Evolutionary conservation across 352 stramenopile species (phyloP).

Genomic region (Phytophthora sp.): DNA sequence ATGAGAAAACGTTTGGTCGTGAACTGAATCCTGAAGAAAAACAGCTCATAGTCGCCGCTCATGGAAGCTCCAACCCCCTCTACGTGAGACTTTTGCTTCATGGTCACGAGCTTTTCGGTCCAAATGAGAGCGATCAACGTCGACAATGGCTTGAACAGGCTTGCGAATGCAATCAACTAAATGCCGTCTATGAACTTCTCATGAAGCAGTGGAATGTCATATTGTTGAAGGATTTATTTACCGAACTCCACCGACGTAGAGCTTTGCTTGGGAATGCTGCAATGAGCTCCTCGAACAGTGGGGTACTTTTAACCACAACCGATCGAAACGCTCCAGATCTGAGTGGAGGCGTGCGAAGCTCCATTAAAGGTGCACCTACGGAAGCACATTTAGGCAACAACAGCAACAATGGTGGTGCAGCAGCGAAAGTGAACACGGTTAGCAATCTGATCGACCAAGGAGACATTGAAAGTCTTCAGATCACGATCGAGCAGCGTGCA

Average conservation of each 20-base stretch:
- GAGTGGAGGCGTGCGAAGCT: constrained; percentile 5
- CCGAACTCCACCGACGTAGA: constrained; percentile 43
- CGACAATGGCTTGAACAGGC: constrained; percentile 55
- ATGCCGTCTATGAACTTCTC: constrained; percentile 64
- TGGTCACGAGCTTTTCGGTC: constrained; percentile 59
- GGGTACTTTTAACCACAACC: not conserved
- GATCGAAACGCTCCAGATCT: constrained; percentile 8
- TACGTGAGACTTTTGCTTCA: constrained; percentile 71
- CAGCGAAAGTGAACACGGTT: constrained; percentile 6
- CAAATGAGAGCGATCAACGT: constrained; percentile 30
- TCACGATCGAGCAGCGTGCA: constrained; percentile 67
- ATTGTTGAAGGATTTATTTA: constrained; percentile 61
- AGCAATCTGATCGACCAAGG: constrained; percentile 23
- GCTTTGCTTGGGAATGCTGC: constrained; percentile 9
- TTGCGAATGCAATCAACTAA: constrained; percentile 47
- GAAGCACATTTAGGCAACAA: constrained; percentile 4
- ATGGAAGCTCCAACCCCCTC: constrained; percentile 72
- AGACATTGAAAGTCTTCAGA: constrained; percentile 63
- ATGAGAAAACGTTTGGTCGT: constrained; percentile 36
- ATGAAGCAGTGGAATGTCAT: constrained; percentile 83
- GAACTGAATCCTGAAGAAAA: constrained; percentile 47
- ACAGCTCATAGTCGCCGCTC: constrained; percentile 46
- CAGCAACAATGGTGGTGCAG: constrained; percentile 7
- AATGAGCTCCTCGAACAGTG: not conserved
- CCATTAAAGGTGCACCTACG: constrained; percentile 4